A percentile compares a stretch with the other conserved stretches of the same genome.
Conservation (phyloP, 108 stramenopile genomes). For the Bacterosira constricta region DNA sequence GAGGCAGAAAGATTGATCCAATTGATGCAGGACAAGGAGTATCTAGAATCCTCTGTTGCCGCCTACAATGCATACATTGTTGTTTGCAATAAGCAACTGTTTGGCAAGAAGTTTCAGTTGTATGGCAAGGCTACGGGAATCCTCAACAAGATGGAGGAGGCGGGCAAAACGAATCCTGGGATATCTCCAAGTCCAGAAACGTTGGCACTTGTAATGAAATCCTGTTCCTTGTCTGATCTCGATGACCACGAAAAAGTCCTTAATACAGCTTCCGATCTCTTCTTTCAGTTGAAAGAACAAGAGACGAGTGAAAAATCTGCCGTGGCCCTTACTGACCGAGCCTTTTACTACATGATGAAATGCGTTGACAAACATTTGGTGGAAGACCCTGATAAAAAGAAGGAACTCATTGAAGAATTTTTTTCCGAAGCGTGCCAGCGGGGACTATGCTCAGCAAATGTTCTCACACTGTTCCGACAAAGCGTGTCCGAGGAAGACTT, state of each 20-base stretch:
- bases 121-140: conserved; percentile 28
- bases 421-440: conserved; percentile 50
- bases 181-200: conserved; percentile 37
- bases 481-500: conserved; percentile 50
- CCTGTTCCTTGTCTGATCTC: conserved; percentile 30
- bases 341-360: conserved; percentile 52
- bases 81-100: conserved; percentile 25
- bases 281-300: conserved; percentile 18
- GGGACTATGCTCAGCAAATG: conserved; percentile 29
- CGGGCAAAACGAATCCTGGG: conserved; percentile 8
- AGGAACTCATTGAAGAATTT: conserved; percentile 39
- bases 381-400: conserved; percentile 22
- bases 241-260: conserved; percentile 37
- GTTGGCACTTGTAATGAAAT: conserved; percentile 45
- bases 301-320: conserved; percentile 36
- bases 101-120: conserved; percentile 17
- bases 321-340: conserved; percentile 36
- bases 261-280: conserved; percentile 25
- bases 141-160: conserved; percentile 25
- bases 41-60: conserved; percentile 29
- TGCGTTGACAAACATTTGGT: conserved; percentile 24
- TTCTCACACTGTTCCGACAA: conserved; percentile 35
- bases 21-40: conserved; percentile 33
- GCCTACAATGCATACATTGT: conserved; percentile 46
- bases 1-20: conserved; percentile 39